Percentiles rank a stretch among this genome's conserved stretches.
These are phyloP conservation scores for Drechmeria coniospora DNA, from an alignment of 2,329 filamentous ascomycete genomes.

Conservation along the genomic window DNA sequence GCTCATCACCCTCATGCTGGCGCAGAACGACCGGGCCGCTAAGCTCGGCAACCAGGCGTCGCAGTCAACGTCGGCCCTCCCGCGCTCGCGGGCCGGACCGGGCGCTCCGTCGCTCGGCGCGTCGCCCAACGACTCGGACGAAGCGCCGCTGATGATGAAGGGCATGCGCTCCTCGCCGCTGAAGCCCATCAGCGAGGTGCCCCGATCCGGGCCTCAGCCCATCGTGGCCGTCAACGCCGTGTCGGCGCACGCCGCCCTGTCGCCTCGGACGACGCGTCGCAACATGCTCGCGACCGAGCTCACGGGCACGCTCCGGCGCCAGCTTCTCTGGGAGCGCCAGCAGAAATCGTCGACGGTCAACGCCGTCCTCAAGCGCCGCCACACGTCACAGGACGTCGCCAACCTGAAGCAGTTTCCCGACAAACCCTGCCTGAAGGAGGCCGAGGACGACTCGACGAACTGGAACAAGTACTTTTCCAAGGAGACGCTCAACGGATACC, in stretches of 20 bases:
- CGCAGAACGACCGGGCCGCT: slow-evolving; percentile 55
- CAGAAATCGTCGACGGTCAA: slow-evolving; percentile 85
- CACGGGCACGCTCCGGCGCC: slow-evolving; percentile 79
- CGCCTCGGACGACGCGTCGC: slow-evolving; percentile 76
- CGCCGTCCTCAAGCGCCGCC: slow-evolving; percentile 74
- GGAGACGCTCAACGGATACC: slow-evolving; percentile 43
- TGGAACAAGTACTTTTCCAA: slow-evolving; percentile 80
- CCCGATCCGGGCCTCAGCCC: slow-evolving; percentile 56
- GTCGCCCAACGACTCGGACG: slow-evolving; percentile 44
- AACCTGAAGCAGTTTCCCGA: slow-evolving; percentile 75
- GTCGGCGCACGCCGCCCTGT: slow-evolving; percentile 59
- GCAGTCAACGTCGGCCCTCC: slow-evolving; percentile 52
- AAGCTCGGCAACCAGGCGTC: slow-evolving; percentile 54
- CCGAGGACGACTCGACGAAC: slow-evolving; percentile 51
- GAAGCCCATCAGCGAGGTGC: slow-evolving; percentile 44
- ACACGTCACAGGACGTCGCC: slow-evolving; percentile 81
- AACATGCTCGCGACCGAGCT: slow-evolving; percentile 95
- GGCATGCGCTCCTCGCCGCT: slow-evolving; percentile 33
- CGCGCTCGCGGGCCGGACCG: slow-evolving; percentile 40
- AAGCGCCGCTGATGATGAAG: slow-evolving; percentile 50
- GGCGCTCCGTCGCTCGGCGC: slow-evolving; percentile 26
- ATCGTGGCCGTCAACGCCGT: slow-evolving; percentile 58
- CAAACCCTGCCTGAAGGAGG: slow-evolving; percentile 41
- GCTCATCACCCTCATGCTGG: slow-evolving; percentile 78
- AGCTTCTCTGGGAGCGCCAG: slow-evolving; percentile 88